Base-by-base conservation (phyloP, 306 rosid species). In the Rubus idaeus region DNA sequence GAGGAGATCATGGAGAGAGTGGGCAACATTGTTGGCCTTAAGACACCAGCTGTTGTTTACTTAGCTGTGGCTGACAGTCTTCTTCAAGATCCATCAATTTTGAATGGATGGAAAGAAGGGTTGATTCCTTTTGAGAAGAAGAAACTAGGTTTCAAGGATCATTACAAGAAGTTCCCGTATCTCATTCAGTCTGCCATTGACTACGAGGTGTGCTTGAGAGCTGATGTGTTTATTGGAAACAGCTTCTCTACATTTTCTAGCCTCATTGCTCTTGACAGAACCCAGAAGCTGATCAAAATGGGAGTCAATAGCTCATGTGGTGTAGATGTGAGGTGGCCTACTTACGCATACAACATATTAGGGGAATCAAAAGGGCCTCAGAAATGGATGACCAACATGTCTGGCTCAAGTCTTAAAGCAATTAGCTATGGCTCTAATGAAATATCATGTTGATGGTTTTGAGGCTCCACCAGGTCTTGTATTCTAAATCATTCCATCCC, bases 241-340 rank as follows among this genome's bases (percentile, higher is more conserved):
- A 94, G 96, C 76, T 94, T 89, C 83, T 94, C 98, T 0, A 94
- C 98, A 49, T 94, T 94, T 86, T 94, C 98, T 2, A 92, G 94
- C 58, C 96, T 94, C 8, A 52, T 94, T 49, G 97, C 71, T 62
- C 95, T 94, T 55, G 98, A 89, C 74, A 88, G 98, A 84, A 94
- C 98, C 2, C 94, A 91, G 61, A 94, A 84, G 85, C 79, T 88
- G 80, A 76, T 84, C 26, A 83, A 84, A 82, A 75, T 46, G 71
- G 91, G 88, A 13, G 85, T 23, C 21, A 45, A 45, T 1, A 69
- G 83, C 66, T 69, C 87, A 20, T 90, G 96, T 68, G 84, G 78
- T 51, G 73, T 14, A 66, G 88, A 89, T 80, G 86, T 74, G 67
- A 88, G 83, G 65, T 92, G 92, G 98, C 90, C 97, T 79, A 89